Base-by-base conservation (phyloP, 805 yeast genomes). In the Metschnikowia lunata region DNA sequence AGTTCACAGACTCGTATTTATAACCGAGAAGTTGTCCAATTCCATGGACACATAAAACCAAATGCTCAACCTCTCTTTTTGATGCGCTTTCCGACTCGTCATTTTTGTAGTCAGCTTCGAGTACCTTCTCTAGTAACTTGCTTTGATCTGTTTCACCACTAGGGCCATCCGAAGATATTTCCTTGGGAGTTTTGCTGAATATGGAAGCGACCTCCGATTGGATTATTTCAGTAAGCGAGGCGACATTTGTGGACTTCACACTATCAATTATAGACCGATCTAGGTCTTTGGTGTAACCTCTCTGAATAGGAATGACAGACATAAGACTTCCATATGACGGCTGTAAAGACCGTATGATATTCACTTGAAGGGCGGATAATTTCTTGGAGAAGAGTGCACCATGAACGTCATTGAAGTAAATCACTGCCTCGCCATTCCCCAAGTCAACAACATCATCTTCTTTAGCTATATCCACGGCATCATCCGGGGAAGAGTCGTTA, bases 11-110 rank as follows among this genome's bases (percentile, higher is more conserved):
- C 54, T 89, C 90, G 57, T 84, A 81, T 56, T 79, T 79, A 37
- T 80, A 72, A 1, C 96, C 95, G 40, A 93, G 67, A 13, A 82
- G 78, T 63, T 91, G 99, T 1, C 98, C 99, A 48, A 91, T 87
- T 0, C 99, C 99, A 66, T 91, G 99, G 27, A 91, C 78, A 58
- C 97, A 88, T n/a, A 91, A 69, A 1, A 90, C 79, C 49, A 91
- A 66, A 57, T 82, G 88, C 30, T 82, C 79, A 27, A 80, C 62
- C 29, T 71, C 64, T 40, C 74, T 33, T 14, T 43, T 42, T 5
- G 54, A 43, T 10, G 33, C 30, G 30, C 18, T 11, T 10, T 34
- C 40, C 1, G 37, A 18, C 9, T 26, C 43, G 10, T 26, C 51
- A 12, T 38, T 37, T 12, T 42, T 35, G 30, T 30, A 43, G 28